Evolutionary conservation across 371 early-diverging fungal species (phyloP), one percentile per base, ranked within the genome.

Genomic region (Gilbertella persicaria): DNA sequence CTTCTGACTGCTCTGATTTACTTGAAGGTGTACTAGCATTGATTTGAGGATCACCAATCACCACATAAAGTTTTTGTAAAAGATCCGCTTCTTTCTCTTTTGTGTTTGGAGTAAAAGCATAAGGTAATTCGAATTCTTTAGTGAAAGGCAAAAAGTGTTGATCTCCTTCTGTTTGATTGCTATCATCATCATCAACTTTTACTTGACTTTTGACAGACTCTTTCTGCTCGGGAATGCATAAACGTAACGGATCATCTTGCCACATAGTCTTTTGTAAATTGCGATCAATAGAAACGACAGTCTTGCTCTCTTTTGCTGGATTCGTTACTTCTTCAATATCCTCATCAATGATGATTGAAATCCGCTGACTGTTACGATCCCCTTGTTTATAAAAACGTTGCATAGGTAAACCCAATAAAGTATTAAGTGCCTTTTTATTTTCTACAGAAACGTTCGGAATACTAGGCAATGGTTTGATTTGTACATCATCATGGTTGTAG

Each of bases 181-280:
- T 9, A 9, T 8, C 30, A 4, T 30, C 20, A 5, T 33, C 12
- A 21, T 10, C 13, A n/a, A n/a, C n/a, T n/a, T n/a, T n/a, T n/a
- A n/a, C n/a, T n/a, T n/a, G n/a, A n/a, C 3, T 17, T 17, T 17
- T 20, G 33, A 37, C n/a, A 13, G 13, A 4, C 37, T 12, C 13
- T 12, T n/a, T 6, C 37, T 7, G 37, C 4, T 47, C 47, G 2
- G 35, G n/a, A 36, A 45, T 0, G 16, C 36, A 35, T 26, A 50
- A 14, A 6, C 50, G 26, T 28, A 50, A 40, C 3, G 50, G 50
- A 40, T 50, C 52, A 4, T 41, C 24, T 21, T 21, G 21, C 52
- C 52, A 51, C 30, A 20, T 25, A n/a, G 50, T 26, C 29, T 50
- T 50, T 17, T 50, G 38, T 21, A 39, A 25, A 26, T 19, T 45